These are phyloP conservation scores for Solanum arcanum DNA, from an alignment of 257 asterid species.

Conservation along the genomic window DNA sequence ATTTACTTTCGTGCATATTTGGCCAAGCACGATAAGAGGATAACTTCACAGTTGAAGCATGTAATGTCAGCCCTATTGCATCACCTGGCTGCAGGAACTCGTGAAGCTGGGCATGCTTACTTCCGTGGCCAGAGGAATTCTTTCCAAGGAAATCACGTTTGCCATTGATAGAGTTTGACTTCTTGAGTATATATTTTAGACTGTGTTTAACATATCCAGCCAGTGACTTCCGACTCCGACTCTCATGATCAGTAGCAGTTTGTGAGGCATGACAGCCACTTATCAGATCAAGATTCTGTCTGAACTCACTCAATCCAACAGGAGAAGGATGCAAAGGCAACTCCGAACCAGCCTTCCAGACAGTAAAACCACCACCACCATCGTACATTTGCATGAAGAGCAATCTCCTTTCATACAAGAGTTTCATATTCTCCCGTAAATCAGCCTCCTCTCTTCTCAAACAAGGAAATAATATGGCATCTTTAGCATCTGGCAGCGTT, in stretches of 20 bases:
- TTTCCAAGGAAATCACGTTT: conserved; percentile 27
- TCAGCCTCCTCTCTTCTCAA: conserved; percentile 31
- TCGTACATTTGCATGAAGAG: conserved; percentile 54
- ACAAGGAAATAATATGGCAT: conserved; percentile 41
- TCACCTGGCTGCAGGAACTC: conserved; percentile 65
- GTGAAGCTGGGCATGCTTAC: conserved; percentile 54
- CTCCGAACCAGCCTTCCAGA: conserved; percentile 24
- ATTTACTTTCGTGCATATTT: conserved; percentile 73
- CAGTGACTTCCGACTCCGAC: conserved; percentile 32
- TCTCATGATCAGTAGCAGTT: conserved; percentile 16
- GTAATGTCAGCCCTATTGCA: conserved; percentile 47
- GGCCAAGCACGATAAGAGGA: conserved; percentile 86
- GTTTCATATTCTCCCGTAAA: conserved; percentile 28
- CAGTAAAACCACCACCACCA: conserved; percentile 29
- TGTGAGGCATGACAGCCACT: conserved; percentile 23
- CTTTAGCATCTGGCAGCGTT: conserved; percentile 26
- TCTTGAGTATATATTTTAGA: conserved; percentile 58
- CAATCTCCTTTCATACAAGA: conserved; percentile 50
- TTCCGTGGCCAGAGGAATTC: conserved; percentile 23
- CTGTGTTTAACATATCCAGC: conserved; percentile 55
- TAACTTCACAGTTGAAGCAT: conserved; percentile 55
- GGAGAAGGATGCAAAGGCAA: conserved; percentile 34
- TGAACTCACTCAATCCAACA: conserved; percentile 40
- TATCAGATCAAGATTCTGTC: conserved; percentile 33
- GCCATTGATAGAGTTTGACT: conserved; percentile 43